A percentile compares a stretch with the other conserved stretches of the same genome.
phyloP scores from a whole-genome alignment of 495 filamentous ascomycete genomes.

The Annulohypoxylon bovei region DNA sequence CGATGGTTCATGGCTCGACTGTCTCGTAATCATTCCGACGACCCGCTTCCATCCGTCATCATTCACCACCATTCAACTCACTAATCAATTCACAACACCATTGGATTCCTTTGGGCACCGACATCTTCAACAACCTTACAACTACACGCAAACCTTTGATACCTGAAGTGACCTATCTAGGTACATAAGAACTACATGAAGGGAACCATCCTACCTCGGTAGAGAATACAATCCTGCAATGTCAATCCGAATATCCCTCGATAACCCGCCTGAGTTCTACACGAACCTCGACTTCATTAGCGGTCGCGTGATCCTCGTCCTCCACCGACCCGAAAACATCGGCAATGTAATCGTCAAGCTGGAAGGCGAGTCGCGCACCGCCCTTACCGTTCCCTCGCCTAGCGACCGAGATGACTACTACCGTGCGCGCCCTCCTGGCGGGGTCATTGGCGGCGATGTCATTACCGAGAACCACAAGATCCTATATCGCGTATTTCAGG shows the following conservation, averaged over 20 bases:
- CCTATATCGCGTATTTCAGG: constrained; percentile 79
- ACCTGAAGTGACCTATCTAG: not conserved
- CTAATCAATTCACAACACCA: constrained; percentile 6
- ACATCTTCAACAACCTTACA: constrained; percentile 19
- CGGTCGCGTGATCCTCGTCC: constrained; percentile 69
- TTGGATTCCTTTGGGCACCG: constrained; percentile 14
- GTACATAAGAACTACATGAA: constrained; percentile 1
- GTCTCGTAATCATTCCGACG: constrained; percentile 24
- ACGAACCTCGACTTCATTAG: constrained; percentile 89
- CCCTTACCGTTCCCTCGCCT: constrained; percentile 48
- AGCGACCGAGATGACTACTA: constrained; percentile 32
- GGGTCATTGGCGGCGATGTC: constrained; percentile 46
- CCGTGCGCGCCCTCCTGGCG: constrained; percentile 26
- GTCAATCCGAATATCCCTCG: constrained; percentile 81
- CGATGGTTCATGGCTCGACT: constrained; percentile 30
- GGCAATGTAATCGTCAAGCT: constrained; percentile 89
- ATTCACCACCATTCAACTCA: not conserved
- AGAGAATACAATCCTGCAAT: constrained; percentile 55
- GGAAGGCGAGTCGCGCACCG: constrained; percentile 85
- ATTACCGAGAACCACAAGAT: constrained; percentile 67
- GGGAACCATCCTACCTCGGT: not conserved
- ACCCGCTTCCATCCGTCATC: constrained; percentile 24
- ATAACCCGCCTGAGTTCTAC: constrained; percentile 77
- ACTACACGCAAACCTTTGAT: not conserved
- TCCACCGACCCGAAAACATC: constrained; percentile 72